A percentile compares a stretch with the other conserved stretches of the same genome.
Conservation (phyloP, 257 asterid species). For the Petunia secreta region DNA sequence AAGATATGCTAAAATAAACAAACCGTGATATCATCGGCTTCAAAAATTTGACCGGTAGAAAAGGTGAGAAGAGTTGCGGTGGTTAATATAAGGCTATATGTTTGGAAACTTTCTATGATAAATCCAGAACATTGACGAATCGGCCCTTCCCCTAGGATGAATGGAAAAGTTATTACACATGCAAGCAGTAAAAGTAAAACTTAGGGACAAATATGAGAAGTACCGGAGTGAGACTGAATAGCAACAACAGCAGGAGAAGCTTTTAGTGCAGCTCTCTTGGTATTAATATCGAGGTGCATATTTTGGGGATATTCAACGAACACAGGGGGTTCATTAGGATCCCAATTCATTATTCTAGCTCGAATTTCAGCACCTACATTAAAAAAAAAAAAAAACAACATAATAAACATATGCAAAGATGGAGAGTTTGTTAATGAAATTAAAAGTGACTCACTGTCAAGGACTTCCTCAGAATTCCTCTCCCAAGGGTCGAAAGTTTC, state of each 20-base stretch:
- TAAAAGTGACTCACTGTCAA: too few species aligned
- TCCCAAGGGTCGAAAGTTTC: too few species aligned
- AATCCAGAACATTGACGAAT: background rate
- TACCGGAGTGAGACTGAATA: background rate
- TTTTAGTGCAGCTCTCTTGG: background rate
- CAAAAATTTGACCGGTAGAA: background rate
- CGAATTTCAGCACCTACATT: too few species aligned
- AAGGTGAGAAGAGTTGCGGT: background rate
- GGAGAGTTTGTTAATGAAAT: too few species aligned
- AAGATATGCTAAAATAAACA: background rate
- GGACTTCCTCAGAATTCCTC: too few species aligned
- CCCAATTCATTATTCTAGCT: too few species aligned
- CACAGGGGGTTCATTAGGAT: too few species aligned
- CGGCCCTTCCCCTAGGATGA: background rate
- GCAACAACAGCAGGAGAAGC: conserved; percentile 12
- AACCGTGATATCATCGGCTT: background rate
- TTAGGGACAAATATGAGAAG: background rate
- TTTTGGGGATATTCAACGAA: background rate
- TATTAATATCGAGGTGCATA: background rate
- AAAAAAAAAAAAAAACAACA: too few species aligned
- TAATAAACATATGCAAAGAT: too few species aligned
- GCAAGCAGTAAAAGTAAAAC: background rate
- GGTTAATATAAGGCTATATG: background rate
- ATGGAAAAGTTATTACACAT: too few species aligned
- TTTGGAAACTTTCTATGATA: background rate